phyloP scores from a whole-genome alignment of 2,329 filamentous ascomycete species.

The Botrytis squamosa region DNA sequence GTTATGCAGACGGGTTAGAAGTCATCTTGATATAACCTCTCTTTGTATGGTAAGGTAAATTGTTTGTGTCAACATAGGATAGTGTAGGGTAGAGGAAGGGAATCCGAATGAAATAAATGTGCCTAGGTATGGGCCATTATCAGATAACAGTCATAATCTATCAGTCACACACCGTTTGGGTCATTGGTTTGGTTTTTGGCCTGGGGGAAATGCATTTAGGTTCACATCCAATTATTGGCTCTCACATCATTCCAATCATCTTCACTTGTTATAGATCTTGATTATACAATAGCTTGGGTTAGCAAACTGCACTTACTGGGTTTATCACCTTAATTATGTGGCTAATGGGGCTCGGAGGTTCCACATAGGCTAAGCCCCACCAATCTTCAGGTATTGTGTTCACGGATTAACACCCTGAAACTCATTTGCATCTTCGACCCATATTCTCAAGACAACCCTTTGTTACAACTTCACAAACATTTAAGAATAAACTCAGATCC shows the following conservation, averaged over 20 bases:
- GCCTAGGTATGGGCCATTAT: too few relatives aligned
- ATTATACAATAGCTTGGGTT: background rate
- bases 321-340: background rate
- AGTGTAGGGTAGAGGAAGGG: background rate
- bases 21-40: constrained; percentile 19
- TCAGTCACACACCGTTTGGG: background rate
- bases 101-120: too few relatives aligned
- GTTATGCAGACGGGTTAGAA: constrained; percentile 16
- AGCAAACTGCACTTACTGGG: background rate
- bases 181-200: background rate
- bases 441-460: constrained; percentile 18
- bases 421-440: constrained; percentile 17
- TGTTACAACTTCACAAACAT: background rate
- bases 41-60: background rate
- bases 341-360: constrained; percentile 7
- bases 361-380: constrained; percentile 8
- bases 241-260: background rate
- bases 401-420: constrained; percentile 7
- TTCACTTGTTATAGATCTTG: background rate
- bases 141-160: constrained; percentile 1
- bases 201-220: background rate
- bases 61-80: background rate
- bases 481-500: background rate
- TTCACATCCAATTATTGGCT: background rate
- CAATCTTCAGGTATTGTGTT: constrained; percentile 8